These are phyloP conservation scores for Volvariella volvacea DNA, from an alignment of 1,284 basidiomycete genomes.

Conservation along the genomic window DNA sequence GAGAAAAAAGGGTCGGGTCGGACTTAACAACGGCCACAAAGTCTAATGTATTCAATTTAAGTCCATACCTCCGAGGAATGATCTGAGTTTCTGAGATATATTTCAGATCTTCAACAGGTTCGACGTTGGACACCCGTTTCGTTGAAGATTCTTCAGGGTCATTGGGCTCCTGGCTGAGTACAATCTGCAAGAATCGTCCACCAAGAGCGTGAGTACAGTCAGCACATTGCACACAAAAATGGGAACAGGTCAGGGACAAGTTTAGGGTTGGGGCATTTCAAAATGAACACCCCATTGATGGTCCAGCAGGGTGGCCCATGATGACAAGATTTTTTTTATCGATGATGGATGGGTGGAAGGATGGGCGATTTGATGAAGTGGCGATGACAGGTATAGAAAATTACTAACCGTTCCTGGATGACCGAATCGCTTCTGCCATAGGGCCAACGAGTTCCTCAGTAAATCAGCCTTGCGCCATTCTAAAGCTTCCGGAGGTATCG, in stretches of 20 bases:
- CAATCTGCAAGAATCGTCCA: constrained; percentile 53
- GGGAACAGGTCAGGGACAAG: too few relatives aligned
- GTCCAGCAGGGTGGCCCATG: too few relatives aligned
- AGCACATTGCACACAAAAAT: not conserved
- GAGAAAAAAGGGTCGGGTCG: constrained; percentile 3
- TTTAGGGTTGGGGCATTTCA: too few relatives aligned
- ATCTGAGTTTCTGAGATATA: constrained; percentile 68
- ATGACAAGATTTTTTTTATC: too few relatives aligned
- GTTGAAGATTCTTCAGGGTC: constrained; percentile 44
- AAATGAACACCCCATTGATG: too few relatives aligned
- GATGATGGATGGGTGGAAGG: too few relatives aligned
- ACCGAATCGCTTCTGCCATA: constrained; percentile 84
- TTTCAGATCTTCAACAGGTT: constrained; percentile 50
- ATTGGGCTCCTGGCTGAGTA: constrained; percentile 63
- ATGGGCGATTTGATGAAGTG: too few relatives aligned
- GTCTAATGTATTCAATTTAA: not conserved
- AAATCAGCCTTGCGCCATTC: constrained; percentile 61
- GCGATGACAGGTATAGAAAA: not conserved
- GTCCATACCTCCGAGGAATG: constrained; percentile 58
- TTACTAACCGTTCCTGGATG: constrained; percentile 62
- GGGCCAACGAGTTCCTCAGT: constrained; percentile 54
- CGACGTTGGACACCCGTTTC: constrained; percentile 30
- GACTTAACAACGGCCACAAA: constrained; percentile 1
- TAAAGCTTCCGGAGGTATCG: constrained; percentile 44
- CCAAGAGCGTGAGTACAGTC: too few relatives aligned